Percentiles rank a stretch among this genome's conserved stretches.
Conservation (phyloP, 352 stramenopile species). For the Globisporangium acanthophoron region DNA sequence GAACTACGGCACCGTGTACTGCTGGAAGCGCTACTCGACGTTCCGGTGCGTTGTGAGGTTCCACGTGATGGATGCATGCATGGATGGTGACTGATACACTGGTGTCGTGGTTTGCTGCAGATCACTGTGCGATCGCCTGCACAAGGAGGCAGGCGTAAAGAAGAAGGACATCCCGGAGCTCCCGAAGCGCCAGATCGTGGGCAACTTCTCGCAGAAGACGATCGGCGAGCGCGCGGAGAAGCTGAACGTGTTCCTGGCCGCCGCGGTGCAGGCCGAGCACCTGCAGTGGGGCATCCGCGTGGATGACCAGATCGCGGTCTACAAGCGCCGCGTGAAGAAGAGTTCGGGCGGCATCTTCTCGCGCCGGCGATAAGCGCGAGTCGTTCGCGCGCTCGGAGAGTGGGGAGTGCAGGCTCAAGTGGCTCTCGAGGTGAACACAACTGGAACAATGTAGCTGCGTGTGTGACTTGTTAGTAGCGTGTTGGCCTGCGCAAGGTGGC, state of each 20-base stretch:
- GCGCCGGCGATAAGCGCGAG: constrained; percentile 52
- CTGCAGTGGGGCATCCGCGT: constrained; percentile 86
- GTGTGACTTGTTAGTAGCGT: background rate
- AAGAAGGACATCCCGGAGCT: constrained; percentile 81
- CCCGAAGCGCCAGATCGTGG: constrained; percentile 74
- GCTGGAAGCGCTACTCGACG: constrained; percentile 87
- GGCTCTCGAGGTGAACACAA: background rate
- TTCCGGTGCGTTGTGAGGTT: constrained; percentile 49
- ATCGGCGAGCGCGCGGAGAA: constrained; percentile 83
- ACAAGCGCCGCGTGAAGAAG: constrained; percentile 85
- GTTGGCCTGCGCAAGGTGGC: background rate
- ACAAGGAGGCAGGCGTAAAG: constrained; percentile 82
- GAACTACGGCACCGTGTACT: constrained; percentile 86
- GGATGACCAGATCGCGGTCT: constrained; percentile 84
- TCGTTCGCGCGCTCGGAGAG: background rate
- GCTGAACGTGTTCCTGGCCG: constrained; percentile 77
- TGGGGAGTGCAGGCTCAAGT: background rate
- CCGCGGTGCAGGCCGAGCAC: constrained; percentile 72
- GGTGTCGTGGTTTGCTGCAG: constrained; percentile 15
- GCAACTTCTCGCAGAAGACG: constrained; percentile 80
- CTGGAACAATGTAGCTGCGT: constrained; percentile 3
- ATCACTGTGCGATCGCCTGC: constrained; percentile 76
- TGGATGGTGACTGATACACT: too few relatives aligned
- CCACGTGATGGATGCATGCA: too few relatives aligned
- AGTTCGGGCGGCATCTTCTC: constrained; percentile 47